phyloP scores from a whole-genome alignment of 352 stramenopile genomes.

The Phytophthora podocarpi region DNA sequence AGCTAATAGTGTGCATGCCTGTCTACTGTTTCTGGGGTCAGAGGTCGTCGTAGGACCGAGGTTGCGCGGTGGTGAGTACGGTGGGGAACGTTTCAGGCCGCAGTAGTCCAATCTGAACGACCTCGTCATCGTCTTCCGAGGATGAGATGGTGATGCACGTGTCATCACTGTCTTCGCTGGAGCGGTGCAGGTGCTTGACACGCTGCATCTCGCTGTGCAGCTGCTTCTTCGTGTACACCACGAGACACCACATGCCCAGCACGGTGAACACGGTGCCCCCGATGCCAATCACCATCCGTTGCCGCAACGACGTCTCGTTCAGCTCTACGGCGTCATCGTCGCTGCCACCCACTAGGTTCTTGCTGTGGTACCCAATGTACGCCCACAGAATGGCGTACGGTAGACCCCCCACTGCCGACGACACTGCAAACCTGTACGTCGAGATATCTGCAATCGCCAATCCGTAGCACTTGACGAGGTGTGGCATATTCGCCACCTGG shows the following conservation, averaged over 20 bases:
- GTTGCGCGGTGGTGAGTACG: conserved; percentile 17
- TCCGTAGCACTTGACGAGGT: conserved; percentile 78
- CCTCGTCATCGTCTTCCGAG: conserved; percentile 31
- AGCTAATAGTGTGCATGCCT: conserved; percentile 27
- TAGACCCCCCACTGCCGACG: conserved; percentile 57
- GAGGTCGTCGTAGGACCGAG: conserved; percentile 30
- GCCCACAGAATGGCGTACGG: conserved; percentile 67
- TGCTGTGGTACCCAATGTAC: conserved; percentile 66
- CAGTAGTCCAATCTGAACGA: conserved; percentile 22
- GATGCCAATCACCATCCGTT: conserved; percentile 36
- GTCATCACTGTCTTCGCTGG: conserved; percentile 32
- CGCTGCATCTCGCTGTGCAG: conserved; percentile 41
- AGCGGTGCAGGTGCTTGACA: conserved; percentile 37
- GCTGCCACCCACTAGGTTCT: conserved; percentile 39
- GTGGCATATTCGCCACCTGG: conserved; percentile 74
- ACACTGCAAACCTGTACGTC: conserved; percentile 55
- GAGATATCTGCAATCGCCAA: conserved; percentile 71
- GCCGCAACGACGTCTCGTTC: conserved; percentile 22
- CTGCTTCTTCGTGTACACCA: conserved; percentile 57
- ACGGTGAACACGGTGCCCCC: conserved; percentile 44
- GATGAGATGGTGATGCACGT: conserved; percentile 37
- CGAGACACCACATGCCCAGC: conserved; percentile 51
- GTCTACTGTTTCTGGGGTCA: conserved; percentile 8
- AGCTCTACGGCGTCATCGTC: conserved; percentile 18
- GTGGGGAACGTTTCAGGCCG: conserved; percentile 24